Evolutionary conservation across 257 asterid species (phyloP).

Genomic region (Cordia subcordata): DNA sequence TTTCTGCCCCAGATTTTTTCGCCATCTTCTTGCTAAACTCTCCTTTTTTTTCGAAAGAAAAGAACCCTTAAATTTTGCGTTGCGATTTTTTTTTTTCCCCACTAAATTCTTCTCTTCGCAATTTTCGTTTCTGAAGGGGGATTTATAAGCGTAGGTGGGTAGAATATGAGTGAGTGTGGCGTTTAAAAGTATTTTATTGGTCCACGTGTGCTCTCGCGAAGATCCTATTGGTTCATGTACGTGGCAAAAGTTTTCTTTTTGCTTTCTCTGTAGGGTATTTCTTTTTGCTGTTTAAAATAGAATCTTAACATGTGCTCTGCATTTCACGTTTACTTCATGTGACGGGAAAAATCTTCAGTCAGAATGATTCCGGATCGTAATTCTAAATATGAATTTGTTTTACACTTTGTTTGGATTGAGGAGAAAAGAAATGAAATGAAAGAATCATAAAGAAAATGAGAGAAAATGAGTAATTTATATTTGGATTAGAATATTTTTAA

Average conservation of each 20-base stretch:
- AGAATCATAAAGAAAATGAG: too few relatives aligned
- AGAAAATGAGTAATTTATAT: too few relatives aligned
- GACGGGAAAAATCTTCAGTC: background rate
- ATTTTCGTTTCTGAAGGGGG: background rate
- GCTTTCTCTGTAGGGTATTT: too few relatives aligned
- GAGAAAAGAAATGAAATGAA: too few relatives aligned
- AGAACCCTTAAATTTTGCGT: too few relatives aligned
- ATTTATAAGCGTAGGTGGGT: too few relatives aligned
- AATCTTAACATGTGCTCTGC: background rate
- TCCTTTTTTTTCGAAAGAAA: background rate
- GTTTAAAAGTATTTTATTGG: background rate
- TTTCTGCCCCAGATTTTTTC: conserved; percentile 27
- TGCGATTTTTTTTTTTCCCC: background rate
- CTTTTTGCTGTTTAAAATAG: background rate
- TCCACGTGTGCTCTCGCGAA: background rate
- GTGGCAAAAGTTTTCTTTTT: background rate
- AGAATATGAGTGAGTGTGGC: background rate
- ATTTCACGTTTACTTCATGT: background rate
- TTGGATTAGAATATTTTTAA: too few relatives aligned
- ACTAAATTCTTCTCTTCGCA: too few relatives aligned
- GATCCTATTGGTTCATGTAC: conserved; percentile 4
- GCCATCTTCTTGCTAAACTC: conserved; percentile 17
- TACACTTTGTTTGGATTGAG: too few relatives aligned
- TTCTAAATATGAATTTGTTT: too few relatives aligned
- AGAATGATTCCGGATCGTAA: too few relatives aligned